A percentile compares a stretch with the other conserved stretches of the same genome.
These are phyloP conservation scores for Pseudotulostoma volvatum DNA, from an alignment of 495 filamentous ascomycete species.

Conservation along the genomic window DNA sequence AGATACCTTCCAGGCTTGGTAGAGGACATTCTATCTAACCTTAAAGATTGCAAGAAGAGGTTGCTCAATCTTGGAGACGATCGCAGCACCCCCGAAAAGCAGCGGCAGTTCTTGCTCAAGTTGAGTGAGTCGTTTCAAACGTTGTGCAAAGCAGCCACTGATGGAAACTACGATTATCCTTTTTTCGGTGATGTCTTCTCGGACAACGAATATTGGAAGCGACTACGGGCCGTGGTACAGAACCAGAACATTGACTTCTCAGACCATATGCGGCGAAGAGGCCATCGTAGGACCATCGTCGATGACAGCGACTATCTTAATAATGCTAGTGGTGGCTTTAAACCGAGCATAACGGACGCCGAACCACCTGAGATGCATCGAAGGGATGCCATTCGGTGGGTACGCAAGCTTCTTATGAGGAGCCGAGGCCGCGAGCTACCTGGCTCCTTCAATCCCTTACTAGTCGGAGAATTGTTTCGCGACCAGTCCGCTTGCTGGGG, in stretches of 20 bases:
- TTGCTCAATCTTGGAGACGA: conserved; percentile 30
- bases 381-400: conserved; percentile 1
- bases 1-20: conserved; percentile 40
- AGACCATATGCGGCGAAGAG: conserved; percentile 22
- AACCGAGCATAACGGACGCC: conserved; percentile 24
- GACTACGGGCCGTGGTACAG: conserved; percentile 44
- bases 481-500: conserved; percentile 33
- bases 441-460: conserved; percentile 33
- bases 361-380: conserved; percentile 6
- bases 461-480: conserved; percentile 37
- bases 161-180: conserved; percentile 37
- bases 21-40: conserved; percentile 32
- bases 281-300: conserved; percentile 21
- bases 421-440: conserved; percentile 32
- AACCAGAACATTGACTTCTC: conserved; percentile 39
- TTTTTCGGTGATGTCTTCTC: conserved; percentile 37
- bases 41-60: conserved; percentile 11
- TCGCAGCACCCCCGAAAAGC: not conserved
- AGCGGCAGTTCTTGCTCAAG: conserved; percentile 23
- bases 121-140: conserved; percentile 34
- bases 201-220: conserved; percentile 19
- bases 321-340: conserved; percentile 3
- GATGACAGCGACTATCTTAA: not conserved
- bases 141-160: conserved; percentile 32
- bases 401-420: conserved; percentile 21